These are phyloP conservation scores for Antitrichia curtipendula DNA, from an alignment of 225 moss, liverwort and hornwort genomes.

Conservation along the genomic window DNA sequence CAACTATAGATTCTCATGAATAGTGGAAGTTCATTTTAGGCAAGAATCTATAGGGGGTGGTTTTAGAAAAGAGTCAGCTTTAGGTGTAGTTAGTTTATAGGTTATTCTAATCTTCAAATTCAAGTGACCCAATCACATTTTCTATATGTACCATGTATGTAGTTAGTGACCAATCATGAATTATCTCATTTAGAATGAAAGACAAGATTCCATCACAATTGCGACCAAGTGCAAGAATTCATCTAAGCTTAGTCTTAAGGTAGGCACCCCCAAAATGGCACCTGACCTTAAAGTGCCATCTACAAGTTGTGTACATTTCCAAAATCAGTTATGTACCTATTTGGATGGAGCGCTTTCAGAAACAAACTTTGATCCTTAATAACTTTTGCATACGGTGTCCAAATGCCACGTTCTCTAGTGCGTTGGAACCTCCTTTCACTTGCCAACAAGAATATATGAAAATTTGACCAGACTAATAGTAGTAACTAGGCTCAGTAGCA, in stretches of 20 bases:
- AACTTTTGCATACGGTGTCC: too few species aligned
- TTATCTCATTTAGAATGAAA: neutral
- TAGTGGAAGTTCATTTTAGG: neutral
- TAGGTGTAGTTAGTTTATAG: neutral
- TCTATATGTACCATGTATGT: neutral
- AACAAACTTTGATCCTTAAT: too few species aligned
- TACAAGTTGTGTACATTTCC: too few species aligned
- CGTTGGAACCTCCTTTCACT: too few species aligned
- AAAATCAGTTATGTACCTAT: too few species aligned
- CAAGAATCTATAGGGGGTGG: rapidly evolving
- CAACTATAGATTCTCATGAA: rapidly evolving
- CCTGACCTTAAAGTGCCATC: too few species aligned
- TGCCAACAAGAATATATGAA: too few species aligned
- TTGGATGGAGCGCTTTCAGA: too few species aligned
- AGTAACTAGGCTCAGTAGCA: too few species aligned
- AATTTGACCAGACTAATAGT: too few species aligned
- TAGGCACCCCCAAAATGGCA: too few species aligned
- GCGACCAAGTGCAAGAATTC: neutral
- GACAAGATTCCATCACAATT: neutral
- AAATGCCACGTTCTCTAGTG: too few species aligned
- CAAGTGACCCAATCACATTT: neutral
- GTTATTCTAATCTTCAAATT: neutral
- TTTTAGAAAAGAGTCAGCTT: neutral
- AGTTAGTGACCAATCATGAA: neutral
- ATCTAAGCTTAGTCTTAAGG: neutral